These are phyloP conservation scores for Leccinum rimulosum DNA, from an alignment of 768 basidiomycete species.

Conservation along the genomic window DNA sequence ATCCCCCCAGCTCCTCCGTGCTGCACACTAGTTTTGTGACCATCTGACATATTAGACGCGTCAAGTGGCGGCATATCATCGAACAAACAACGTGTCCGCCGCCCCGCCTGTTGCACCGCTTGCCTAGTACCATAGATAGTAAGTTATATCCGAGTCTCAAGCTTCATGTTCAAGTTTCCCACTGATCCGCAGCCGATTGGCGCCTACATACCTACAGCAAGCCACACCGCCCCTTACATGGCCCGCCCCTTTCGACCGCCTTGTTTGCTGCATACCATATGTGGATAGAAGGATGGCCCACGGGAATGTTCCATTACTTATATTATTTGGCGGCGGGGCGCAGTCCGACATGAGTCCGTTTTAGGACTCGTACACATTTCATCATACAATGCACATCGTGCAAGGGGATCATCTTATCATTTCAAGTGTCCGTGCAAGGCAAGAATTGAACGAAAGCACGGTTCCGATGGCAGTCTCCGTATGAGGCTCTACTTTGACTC, in stretches of 20 bases:
- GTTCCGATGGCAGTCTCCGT: slow-evolving; percentile 3
- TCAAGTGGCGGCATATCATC: neutral
- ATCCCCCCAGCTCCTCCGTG: neutral
- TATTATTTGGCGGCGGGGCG: slow-evolving; percentile 6
- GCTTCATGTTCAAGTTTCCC: neutral
- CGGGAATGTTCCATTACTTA: neutral
- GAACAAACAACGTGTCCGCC: neutral
- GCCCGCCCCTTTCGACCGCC: neutral
- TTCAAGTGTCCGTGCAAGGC: slow-evolving; percentile 12
- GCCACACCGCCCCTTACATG: neutral
- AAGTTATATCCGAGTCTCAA: neutral
- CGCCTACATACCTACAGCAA: slow-evolving; percentile 22
- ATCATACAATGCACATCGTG: neutral
- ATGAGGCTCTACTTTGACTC: neutral
- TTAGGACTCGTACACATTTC: neutral
- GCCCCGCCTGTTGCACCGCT: neutral
- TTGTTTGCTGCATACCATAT: neutral
- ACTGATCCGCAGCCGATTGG: neutral
- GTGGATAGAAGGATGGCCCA: neutral
- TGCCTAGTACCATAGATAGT: neutral
- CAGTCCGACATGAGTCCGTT: neutral
- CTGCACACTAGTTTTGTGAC: no score
- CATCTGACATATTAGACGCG: neutral
- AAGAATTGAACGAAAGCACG: slow-evolving; percentile 11
- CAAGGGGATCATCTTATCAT: neutral